phyloP scores from a whole-genome alignment of 106 monocot species.

The Ottelia alismoides region DNA sequence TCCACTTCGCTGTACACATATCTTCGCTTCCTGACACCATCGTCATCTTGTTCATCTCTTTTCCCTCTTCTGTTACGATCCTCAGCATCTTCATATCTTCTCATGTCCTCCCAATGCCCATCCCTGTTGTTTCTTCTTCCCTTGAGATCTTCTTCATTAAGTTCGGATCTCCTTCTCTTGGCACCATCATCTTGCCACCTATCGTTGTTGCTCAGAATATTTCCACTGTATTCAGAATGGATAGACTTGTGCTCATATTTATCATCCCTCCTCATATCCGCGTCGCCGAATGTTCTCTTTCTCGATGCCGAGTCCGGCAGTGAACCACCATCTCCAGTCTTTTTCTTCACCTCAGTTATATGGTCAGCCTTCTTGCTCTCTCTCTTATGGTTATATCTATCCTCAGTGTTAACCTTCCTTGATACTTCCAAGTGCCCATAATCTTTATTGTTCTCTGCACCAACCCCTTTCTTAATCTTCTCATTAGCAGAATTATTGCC shows the following conservation, averaged over 20 bases:
- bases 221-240: too few species aligned
- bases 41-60: slow-evolving; percentile 9
- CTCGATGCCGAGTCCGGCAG: slow-evolving; percentile 1
- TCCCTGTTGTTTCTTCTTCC: too few species aligned
- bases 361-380: not conserved
- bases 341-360: slow-evolving; percentile 5
- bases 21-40: slow-evolving; percentile 6
- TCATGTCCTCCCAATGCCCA: too few species aligned
- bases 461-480: not conserved
- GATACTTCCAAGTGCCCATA: not conserved
- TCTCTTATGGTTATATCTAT: slow-evolving; percentile 3
- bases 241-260: slow-evolving; percentile 1
- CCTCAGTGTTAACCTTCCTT: not conserved
- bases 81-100: too few species aligned
- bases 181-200: slow-evolving; percentile 9
- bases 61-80: slow-evolving; percentile 1
- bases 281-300: not conserved
- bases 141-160: slow-evolving; percentile 8
- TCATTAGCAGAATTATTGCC: not conserved
- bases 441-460: not conserved
- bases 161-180: slow-evolving; percentile 15
- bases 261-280: not conserved
- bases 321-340: slow-evolving; percentile 6
- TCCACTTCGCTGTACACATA: too few species aligned
- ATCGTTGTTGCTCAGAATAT: slow-evolving; percentile 1